Evolutionary conservation across 2,329 filamentous ascomycete species (phyloP).

Genomic region (Septoria linicola): DNA sequence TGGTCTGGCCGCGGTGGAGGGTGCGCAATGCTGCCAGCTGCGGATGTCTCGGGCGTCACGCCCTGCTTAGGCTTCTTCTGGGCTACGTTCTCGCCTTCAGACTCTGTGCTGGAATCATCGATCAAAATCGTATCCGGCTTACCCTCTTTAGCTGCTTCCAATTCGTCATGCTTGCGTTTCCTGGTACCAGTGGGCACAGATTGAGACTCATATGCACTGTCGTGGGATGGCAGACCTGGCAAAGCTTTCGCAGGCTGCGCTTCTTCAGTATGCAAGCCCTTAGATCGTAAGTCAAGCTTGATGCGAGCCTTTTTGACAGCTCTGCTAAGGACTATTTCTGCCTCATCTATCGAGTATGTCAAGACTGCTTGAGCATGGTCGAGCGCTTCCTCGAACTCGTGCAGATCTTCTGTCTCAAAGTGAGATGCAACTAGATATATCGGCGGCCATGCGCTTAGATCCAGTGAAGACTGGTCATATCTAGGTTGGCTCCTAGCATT

Average conservation of each 20-base stretch:
- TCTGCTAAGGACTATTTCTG: constrained; percentile 71
- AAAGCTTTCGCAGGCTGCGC: background rate
- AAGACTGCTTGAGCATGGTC: constrained; percentile 55
- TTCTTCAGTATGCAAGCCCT: constrained; percentile 56
- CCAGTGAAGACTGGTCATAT: constrained; percentile 25
- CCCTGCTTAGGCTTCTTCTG: constrained; percentile 2
- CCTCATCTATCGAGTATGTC: constrained; percentile 71
- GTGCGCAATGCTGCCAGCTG: background rate
- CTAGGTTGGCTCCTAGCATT: background rate
- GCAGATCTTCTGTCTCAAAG: constrained; percentile 62
- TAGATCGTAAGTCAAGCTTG: constrained; percentile 71
- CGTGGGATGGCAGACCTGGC: background rate
- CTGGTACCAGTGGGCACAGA: constrained; percentile 2
- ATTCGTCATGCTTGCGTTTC: constrained; percentile 17
- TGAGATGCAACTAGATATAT: constrained; percentile 74
- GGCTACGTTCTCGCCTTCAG: constrained; percentile 34
- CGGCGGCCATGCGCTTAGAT: constrained; percentile 55
- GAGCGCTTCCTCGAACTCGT: constrained; percentile 64
- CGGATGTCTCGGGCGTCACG: too few species aligned
- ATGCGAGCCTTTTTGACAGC: constrained; percentile 69
- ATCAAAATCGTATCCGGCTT: constrained; percentile 20
- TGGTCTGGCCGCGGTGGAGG: background rate
- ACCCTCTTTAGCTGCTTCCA: constrained; percentile 5
- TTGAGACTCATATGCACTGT: constrained; percentile 2
- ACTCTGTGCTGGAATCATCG: constrained; percentile 39